Conservation (phyloP, 345 rosid genomes). For the Mallotus nudiflorus region DNA sequence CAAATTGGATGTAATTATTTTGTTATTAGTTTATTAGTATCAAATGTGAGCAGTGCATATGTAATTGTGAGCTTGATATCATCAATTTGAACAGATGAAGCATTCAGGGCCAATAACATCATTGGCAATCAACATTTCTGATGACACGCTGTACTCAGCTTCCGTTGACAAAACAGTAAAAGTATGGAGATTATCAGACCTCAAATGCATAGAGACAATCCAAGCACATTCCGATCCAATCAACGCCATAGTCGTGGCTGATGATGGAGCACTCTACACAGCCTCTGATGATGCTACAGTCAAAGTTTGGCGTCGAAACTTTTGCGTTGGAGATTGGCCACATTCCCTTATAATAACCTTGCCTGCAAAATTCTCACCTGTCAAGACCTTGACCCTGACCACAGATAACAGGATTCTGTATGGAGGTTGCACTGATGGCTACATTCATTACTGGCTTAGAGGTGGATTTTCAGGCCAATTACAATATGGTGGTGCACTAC, state of each 20-base stretch:
- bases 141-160: conserved; percentile 50
- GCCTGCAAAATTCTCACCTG: conserved; percentile 49
- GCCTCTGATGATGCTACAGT: conserved; percentile 60
- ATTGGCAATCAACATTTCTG: conserved; percentile 43
- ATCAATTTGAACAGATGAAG: conserved; percentile 31
- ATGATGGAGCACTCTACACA: conserved; percentile 47
- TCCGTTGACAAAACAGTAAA: conserved; percentile 53
- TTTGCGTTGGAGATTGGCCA: conserved; percentile 30
- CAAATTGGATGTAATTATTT: too few relatives aligned
- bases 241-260: conserved; percentile 41
- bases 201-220: conserved; percentile 56
- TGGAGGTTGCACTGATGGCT: conserved; percentile 58
- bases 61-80: too few relatives aligned
- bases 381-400: conserved; percentile 43
- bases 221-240: conserved; percentile 48
- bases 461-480: conserved; percentile 46
- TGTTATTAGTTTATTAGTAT: too few relatives aligned
- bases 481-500: conserved; percentile 49
- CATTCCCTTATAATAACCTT: conserved; percentile 45
- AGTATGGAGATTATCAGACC: conserved; percentile 56
- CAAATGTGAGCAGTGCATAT: too few relatives aligned
- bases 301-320: conserved; percentile 46
- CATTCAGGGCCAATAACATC: conserved; percentile 54
- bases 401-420: conserved; percentile 37
- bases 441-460: conserved; percentile 49